These are phyloP conservation scores for Penicillium sp. DNA, from an alignment of 2,329 filamentous ascomycete species.

Conservation along the genomic window DNA sequence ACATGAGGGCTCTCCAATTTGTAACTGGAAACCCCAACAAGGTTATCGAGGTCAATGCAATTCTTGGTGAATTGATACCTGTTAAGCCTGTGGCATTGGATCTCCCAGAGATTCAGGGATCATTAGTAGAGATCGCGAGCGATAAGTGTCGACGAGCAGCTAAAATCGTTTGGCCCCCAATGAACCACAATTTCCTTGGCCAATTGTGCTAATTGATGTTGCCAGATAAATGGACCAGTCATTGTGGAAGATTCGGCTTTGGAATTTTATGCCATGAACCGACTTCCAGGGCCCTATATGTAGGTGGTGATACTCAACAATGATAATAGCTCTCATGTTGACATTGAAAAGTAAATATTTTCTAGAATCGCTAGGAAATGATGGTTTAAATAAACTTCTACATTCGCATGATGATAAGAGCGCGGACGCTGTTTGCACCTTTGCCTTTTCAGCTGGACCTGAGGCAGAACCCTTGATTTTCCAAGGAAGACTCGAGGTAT, in stretches of 20 bases:
- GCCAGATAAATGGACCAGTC: constrained; percentile 73
- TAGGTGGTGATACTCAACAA: constrained; percentile 35
- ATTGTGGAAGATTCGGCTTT: constrained; percentile 88
- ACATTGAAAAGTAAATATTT: constrained; percentile 74
- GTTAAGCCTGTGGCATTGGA: constrained; percentile 71
- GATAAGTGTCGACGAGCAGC: constrained; percentile 81
- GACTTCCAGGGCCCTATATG: constrained; percentile 87
- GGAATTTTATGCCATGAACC: constrained; percentile 79
- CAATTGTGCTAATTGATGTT: not conserved
- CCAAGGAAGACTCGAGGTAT: constrained; percentile 58
- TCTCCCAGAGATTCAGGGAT: constrained; percentile 80
- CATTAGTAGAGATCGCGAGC: constrained; percentile 76
- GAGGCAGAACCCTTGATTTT: constrained; percentile 77
- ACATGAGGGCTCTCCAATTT: constrained; percentile 50
- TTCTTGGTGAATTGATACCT: constrained; percentile 68
- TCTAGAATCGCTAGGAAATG: constrained; percentile 71
- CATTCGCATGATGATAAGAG: constrained; percentile 80
- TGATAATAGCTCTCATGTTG: not conserved
- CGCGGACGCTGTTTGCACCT: constrained; percentile 85
- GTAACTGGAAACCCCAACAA: constrained; percentile 92
- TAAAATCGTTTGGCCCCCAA: constrained; percentile 28
- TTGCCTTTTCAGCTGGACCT: constrained; percentile 78
- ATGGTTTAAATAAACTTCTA: constrained; percentile 78
- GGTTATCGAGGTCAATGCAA: constrained; percentile 77
- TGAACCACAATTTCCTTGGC: not conserved